Percentiles rank a stretch among this genome's conserved stretches.
These are phyloP conservation scores for Breviolum minutum DNA, from an alignment of 73 alveolate species.

Conservation along the genomic window DNA sequence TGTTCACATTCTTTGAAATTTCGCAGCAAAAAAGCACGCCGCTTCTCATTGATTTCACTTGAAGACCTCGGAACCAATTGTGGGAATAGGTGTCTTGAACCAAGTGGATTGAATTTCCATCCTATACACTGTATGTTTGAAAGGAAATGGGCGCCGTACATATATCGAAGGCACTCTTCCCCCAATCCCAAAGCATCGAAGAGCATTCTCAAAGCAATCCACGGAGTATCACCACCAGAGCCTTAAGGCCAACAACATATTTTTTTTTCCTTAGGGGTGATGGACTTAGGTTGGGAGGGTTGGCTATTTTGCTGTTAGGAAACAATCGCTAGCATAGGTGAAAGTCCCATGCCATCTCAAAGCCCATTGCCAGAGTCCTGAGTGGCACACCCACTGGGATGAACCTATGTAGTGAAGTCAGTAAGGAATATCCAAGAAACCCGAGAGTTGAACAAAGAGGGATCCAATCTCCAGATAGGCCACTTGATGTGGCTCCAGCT, in stretches of 20 bases:
- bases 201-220: neutral
- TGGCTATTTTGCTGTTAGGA: neutral
- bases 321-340: neutral
- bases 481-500: neutral
- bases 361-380: neutral
- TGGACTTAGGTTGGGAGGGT: neutral
- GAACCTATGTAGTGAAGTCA: neutral
- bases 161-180: neutral
- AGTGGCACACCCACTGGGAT: neutral
- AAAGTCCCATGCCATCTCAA: neutral
- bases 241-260: neutral
- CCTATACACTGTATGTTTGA: neutral
- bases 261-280: no score
- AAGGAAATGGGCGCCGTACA: neutral
- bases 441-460: neutral
- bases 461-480: neutral
- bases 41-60: neutral
- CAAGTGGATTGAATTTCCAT: neutral
- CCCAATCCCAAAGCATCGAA: neutral
- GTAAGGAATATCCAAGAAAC: neutral
- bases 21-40: neutral
- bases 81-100: neutral
- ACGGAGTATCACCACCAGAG: neutral
- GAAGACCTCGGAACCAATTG: neutral
- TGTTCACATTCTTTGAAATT: neutral